Conservation (phyloP, 805 yeast species). For the Kluyveromyces aestuarii region DNA sequence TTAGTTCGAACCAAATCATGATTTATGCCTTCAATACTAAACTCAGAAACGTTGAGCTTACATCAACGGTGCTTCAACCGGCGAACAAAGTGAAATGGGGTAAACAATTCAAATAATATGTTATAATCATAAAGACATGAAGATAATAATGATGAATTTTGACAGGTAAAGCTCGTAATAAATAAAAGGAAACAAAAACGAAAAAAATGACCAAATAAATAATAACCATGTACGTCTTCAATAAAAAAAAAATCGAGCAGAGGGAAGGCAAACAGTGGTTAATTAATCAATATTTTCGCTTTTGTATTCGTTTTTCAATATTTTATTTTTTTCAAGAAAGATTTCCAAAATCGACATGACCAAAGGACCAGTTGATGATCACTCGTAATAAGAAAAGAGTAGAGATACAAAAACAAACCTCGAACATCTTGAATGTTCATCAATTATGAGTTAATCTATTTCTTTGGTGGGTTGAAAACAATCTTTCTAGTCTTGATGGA, state of each 20-base stretch:
- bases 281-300: neutral
- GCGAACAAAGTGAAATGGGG: neutral
- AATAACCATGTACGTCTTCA: neutral
- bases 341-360: neutral
- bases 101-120: slow-evolving; percentile 2
- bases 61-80: neutral
- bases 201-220: neutral
- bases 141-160: slow-evolving; percentile 3
- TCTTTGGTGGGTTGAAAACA: slow-evolving; percentile 86
- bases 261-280: neutral
- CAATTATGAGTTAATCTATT: slow-evolving; percentile 24
- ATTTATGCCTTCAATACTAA: no score
- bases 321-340: neutral
- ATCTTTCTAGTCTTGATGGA: slow-evolving; percentile 91
- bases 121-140: slow-evolving; percentile 2
- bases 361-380: neutral
- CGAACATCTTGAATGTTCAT: neutral
- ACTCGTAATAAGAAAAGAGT: neutral
- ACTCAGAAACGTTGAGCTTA: neutral
- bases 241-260: neutral
- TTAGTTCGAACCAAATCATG: no score
- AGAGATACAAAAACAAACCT: neutral
- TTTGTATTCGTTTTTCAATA: neutral
- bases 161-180: slow-evolving; percentile 3
- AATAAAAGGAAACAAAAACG: neutral